Evolutionary conservation across 345 rosid species (phyloP).

Genomic region (Lepidium sativum): DNA sequence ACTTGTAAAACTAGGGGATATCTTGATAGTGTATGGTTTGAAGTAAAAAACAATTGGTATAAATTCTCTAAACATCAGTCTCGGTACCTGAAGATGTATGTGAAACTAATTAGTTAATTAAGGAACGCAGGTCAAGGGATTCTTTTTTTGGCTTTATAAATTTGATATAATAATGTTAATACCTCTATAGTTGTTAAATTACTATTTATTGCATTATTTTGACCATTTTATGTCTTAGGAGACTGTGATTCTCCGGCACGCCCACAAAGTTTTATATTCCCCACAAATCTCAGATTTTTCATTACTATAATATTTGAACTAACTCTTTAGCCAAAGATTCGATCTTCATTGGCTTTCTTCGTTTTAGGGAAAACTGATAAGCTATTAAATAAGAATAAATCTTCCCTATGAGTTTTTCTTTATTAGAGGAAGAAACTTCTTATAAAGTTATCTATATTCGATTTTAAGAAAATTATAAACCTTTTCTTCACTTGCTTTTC

Average conservation of each 20-base stretch:
- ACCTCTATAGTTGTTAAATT: not conserved
- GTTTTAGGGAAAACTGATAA: not conserved
- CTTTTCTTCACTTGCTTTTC: too few relatives aligned
- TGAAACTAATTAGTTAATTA: not conserved
- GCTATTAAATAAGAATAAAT: not conserved
- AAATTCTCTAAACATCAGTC: too few relatives aligned
- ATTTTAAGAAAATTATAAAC: not conserved
- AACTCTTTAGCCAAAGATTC: not conserved
- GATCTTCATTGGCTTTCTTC: not conserved
- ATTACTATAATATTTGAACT: not conserved
- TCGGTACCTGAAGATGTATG: too few relatives aligned
- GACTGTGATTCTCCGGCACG: conserved; percentile 37
- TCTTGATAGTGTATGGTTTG: too few relatives aligned
- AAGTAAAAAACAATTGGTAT: not conserved
- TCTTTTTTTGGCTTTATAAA: conserved; percentile 9
- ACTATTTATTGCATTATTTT: conserved; percentile 16
- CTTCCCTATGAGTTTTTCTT: not conserved
- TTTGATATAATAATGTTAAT: not conserved
- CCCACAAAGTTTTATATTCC: conserved; percentile 35
- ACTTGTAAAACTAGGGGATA: too few relatives aligned
- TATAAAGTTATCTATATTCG: not conserved
- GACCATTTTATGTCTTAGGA: conserved; percentile 27
- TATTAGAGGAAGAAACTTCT: not conserved
- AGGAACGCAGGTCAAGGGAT: conserved; percentile 19
- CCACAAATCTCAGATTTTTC: conserved; percentile 23